A percentile compares a stretch with the other conserved stretches of the same genome.
Conservation (phyloP, 2,329 filamentous ascomycete species). For the Fonsecaea monophora region DNA sequence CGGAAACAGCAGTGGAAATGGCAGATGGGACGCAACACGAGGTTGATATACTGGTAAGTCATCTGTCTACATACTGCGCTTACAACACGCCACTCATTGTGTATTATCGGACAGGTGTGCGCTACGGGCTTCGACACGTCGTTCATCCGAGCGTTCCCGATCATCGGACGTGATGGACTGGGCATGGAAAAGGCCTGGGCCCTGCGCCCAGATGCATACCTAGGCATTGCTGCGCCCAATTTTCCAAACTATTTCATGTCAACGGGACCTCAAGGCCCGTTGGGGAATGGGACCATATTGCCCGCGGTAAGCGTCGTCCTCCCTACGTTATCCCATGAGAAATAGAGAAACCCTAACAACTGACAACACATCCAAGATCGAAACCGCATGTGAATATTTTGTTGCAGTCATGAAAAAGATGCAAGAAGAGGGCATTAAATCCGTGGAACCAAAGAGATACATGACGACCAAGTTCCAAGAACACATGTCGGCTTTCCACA, state of each 20-base stretch:
- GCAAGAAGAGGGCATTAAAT: neutral
- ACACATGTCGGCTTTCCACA: neutral
- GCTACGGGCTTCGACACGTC: constrained; percentile 48
- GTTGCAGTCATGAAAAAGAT: neutral
- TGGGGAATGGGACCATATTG: constrained; percentile 42
- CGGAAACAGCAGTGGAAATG: no score
- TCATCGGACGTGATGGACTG: no score
- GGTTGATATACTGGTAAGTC: no score
- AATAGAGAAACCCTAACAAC: neutral
- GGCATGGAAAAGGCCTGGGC: constrained; percentile 11
- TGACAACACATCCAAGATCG: neutral
- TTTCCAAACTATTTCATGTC: constrained; percentile 51
- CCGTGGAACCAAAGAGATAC: neutral
- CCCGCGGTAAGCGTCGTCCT: constrained; percentile 8
- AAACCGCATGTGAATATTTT: no score
- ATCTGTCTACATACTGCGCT: no score
- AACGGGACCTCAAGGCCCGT: constrained; percentile 42
- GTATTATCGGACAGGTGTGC: constrained; percentile 41
- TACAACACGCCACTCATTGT: constrained; percentile 10
- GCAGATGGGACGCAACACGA: constrained; percentile 23
- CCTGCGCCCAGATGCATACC: constrained; percentile 49
- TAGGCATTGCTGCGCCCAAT: constrained; percentile 53
- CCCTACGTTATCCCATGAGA: neutral
- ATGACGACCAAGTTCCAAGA: neutral
- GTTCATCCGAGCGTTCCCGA: constrained; percentile 45